Conservation (phyloP, 768 basidiomycete genomes). For the Exsudoporus frostii region DNA sequence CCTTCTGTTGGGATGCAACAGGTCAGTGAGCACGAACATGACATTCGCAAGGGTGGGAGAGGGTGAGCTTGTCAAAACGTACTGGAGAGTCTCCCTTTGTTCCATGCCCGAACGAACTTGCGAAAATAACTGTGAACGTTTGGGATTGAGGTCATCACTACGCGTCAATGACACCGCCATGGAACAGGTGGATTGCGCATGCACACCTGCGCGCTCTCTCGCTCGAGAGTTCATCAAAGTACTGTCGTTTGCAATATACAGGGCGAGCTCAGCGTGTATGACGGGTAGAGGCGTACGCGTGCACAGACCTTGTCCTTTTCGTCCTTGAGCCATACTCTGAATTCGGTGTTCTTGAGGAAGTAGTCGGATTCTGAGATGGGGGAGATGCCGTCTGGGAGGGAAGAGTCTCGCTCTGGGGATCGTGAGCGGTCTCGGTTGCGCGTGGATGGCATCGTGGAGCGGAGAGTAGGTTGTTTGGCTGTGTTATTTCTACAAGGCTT, state of each 20-base stretch:
- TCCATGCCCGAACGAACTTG: slow-evolving; percentile 93
- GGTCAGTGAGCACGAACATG: neutral
- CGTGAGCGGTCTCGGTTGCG: slow-evolving; percentile 30
- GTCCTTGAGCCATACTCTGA: slow-evolving; percentile 77
- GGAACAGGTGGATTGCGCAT: neutral
- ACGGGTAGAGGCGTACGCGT: neutral
- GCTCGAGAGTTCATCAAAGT: slow-evolving; percentile 58
- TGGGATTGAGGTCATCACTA: slow-evolving; percentile 10
- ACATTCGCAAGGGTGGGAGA: too few species aligned
- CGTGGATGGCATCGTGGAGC: slow-evolving; percentile 10
- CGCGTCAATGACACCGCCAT: slow-evolving; percentile 31
- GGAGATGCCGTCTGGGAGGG: slow-evolving; percentile 55
- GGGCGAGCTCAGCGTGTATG: slow-evolving; percentile 28
- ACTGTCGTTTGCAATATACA: slow-evolving; percentile 1
- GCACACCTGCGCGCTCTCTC: neutral
- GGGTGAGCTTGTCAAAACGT: neutral
- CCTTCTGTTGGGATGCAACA: slow-evolving; percentile 35
- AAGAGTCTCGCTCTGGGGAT: slow-evolving; percentile 41
- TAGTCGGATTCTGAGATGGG: slow-evolving; percentile 82
- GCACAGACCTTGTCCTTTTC: slow-evolving; percentile 54
- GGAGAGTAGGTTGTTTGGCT: slow-evolving; percentile 3
- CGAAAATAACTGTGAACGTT: slow-evolving; percentile 68
- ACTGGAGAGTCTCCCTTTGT: slow-evolving; percentile 73
- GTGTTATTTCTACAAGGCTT: slow-evolving; percentile 6
- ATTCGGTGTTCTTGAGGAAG: slow-evolving; percentile 85